Base-by-base conservation (phyloP, 371 early-diverging fungal species). In the Lichtheimia ramosa region DNA sequence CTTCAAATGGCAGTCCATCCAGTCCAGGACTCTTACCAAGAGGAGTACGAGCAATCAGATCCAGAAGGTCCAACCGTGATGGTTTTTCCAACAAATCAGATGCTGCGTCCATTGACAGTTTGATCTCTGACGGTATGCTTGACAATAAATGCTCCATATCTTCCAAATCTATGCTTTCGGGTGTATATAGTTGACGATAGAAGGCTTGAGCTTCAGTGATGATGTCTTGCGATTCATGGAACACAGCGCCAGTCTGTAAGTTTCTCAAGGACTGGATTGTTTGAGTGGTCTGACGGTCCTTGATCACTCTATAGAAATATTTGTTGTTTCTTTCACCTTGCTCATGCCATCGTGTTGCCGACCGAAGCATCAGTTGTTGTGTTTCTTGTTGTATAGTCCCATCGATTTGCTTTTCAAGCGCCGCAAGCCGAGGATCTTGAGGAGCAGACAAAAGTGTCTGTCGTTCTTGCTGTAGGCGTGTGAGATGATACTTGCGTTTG, bases 251-350 rank as follows among this genome's bases (percentile, higher is more conserved):
- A 16, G 54, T 16, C 0, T 59, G 14, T 1, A 42, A 1, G 12
- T 23, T 69, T 13, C 5, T 40, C 1, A 74, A n/a, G 0, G 62
- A 25, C 3, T 56, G 46, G 14, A 70, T 66, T 0, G 57, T 51
- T 40, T 61, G 63, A 0, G 7, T 56, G 50, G 0, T 70, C 58
- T 10, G 49, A 8, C n/a, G n/a, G n/a, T n/a, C n/a, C n/a, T 43
- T 54, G 40, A 71, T 54, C 1, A 41, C 51, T 0, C 59, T 34
- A 43, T 61, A 71, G 51, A 75, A 75, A 46, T 70, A 69, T 10
- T 56, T 41, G 34, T 59, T 68, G 43, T 58, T 63, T 1, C 61
- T 49, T 52, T 75, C 76, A 0, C 76, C 70, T 25, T 66, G n/a
- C 53, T 68, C 76, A 4, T 56, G 42, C 56, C 62, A 62, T 1